Conservation (phyloP, 768 basidiomycete species). For the Baorangia bicolor region DNA sequence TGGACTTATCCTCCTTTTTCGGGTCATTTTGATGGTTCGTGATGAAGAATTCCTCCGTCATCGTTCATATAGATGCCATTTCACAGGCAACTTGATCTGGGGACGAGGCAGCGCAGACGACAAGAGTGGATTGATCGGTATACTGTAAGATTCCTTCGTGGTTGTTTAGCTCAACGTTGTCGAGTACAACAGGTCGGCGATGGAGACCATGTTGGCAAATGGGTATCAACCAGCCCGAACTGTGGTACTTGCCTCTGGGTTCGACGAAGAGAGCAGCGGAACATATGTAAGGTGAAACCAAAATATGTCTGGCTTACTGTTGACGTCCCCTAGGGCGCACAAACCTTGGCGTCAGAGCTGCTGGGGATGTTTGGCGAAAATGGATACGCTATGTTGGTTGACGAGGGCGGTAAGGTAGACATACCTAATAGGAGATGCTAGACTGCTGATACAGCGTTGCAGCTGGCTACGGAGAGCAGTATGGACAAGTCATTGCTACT, state of each 20-base stretch:
- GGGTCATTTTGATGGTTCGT: conserved; percentile 55
- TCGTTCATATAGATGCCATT: neutral
- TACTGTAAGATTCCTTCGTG: conserved; percentile 41
- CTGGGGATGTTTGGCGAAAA: conserved; percentile 64
- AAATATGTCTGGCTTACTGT: neutral
- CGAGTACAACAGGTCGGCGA: conserved; percentile 38
- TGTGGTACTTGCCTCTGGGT: conserved; percentile 64
- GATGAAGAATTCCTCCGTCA: neutral
- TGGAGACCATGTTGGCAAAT: conserved; percentile 63
- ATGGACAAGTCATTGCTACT: conserved; percentile 55
- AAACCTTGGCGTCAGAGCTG: conserved; percentile 46
- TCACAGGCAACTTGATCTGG: conserved; percentile 42
- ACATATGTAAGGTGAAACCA: conserved; percentile 33
- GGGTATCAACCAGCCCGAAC: conserved; percentile 65
- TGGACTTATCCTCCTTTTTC: conserved; percentile 67
- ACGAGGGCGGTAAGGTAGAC: conserved; percentile 71
- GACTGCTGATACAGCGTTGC: neutral
- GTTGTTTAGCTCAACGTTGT: neutral
- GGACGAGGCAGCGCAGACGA: conserved; percentile 51
- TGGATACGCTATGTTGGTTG: conserved; percentile 75
- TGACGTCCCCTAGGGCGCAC: conserved; percentile 49
- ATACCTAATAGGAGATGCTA: neutral
- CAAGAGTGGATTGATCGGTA: conserved; percentile 71
- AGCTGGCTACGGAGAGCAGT: conserved; percentile 51
- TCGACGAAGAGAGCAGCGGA: conserved; percentile 73